Evolutionary conservation across 495 filamentous ascomycete species (phyloP).

Genomic region (Neurospora terricola): DNA sequence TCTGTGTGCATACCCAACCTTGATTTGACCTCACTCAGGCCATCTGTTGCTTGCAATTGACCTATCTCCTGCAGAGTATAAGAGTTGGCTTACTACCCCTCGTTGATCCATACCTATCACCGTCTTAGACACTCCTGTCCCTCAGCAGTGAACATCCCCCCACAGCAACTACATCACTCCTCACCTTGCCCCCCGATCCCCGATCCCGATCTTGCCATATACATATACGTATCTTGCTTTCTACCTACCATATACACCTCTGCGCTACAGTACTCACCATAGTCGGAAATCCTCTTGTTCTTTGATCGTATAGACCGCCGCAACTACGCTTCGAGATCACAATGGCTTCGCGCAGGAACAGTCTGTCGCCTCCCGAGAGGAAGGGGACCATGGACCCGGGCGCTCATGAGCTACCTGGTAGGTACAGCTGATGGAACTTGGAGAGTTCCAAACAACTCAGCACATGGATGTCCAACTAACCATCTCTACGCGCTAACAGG

Average conservation of each 20-base stretch:
- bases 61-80: not conserved
- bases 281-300: not conserved
- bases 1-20: not conserved
- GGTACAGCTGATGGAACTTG: conserved; percentile 6
- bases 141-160: not conserved
- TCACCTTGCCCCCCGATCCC: not conserved
- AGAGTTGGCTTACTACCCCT: not conserved
- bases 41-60: not conserved
- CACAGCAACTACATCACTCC: not conserved
- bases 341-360: conserved; percentile 25
- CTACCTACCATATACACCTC: not conserved
- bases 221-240: not conserved
- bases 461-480: conserved; percentile 5
- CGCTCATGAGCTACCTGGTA: conserved; percentile 69
- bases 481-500: conserved; percentile 30
- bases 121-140: not conserved
- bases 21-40: not conserved
- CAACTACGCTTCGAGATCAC: not conserved
- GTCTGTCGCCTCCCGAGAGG: conserved; percentile 54
- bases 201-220: not conserved
- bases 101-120: not conserved
- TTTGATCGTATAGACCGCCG: not conserved
- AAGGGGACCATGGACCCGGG: conserved; percentile 66
- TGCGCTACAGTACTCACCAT: not conserved
- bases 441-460: not conserved